Base-by-base conservation (phyloP, 495 filamentous ascomycete species). In the Penicillium angulare region DNA sequence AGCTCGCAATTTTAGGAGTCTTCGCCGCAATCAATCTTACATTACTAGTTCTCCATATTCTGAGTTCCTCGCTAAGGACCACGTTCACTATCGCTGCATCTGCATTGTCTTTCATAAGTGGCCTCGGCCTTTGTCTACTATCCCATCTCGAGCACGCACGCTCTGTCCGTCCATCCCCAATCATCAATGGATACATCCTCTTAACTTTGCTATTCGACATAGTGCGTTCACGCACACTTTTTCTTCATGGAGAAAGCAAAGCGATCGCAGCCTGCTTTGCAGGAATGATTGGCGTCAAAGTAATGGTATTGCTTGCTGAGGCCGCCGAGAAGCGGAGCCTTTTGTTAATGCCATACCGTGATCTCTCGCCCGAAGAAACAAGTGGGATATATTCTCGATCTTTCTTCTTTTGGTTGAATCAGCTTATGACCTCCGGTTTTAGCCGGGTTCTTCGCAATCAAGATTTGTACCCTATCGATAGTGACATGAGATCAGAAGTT, bases 401-500 rank as follows among this genome's bases (percentile, higher is more conserved):
- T 5, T 33, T 47, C 20, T 47, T 47, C 20, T 47, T 47, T 20
- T 47, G 44, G 44, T 13, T 47, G 10, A 47, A 47, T 24, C 29
- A 47, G 15, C 44, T 47, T 32, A 47, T 47, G 44, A 47, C 44
- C 5, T 47, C 44, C 9, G 44, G 44, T 1, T 47, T 47, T 12
- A 16, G 21, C 7, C 16, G 44, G 0, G 31, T 47, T 38, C 29
- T 47, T 15, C 29, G n/a, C 4, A 47, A 36, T 38, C 10, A 47
- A 8, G 44, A 47, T 26, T 17, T 47, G 5, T 47, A 47, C 18
- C 44, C 44, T 8, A 47, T 47, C 22, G 44, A 38, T 8, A 9
- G 44, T 7, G 44, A 47, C 16, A 47, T 47, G 44, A 22, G 29
- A 3, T 15, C 44, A 7, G 20, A 35, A 8, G 31, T 47, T 0